Percentiles rank a stretch among this genome's conserved stretches.
Evolutionary conservation across 768 basidiomycete genomes (phyloP).

Genomic region (Cystoderma amianthinum): DNA sequence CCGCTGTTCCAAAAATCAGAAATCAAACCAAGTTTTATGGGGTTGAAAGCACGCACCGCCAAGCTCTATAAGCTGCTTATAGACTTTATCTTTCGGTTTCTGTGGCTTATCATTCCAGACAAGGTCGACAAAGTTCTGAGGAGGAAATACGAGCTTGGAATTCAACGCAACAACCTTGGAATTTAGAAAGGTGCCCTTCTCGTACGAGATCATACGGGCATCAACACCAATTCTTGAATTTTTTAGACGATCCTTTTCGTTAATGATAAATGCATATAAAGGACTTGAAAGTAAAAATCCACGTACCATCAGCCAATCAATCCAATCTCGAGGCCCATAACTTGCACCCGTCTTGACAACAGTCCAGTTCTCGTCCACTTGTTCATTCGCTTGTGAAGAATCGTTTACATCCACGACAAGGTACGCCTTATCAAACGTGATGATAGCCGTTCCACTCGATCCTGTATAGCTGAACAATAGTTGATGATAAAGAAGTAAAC

Average conservation of each 20-base stretch:
- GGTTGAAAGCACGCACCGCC: conserved; percentile 33
- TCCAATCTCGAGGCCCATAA: conserved; percentile 63
- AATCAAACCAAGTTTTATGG: no score
- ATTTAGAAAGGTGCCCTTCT: conserved; percentile 57
- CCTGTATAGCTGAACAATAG: conserved; percentile 17
- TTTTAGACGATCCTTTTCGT: conserved; percentile 26
- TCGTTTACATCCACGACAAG: conserved; percentile 78
- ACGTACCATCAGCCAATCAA: conserved; percentile 68
- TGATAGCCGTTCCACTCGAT: conserved; percentile 64
- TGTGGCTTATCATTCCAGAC: conserved; percentile 74
- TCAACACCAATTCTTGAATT: conserved; percentile 71
- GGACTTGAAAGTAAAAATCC: not conserved
- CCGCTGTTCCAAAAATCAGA: no score
- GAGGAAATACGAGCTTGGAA: conserved; percentile 75
- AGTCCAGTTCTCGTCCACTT: conserved; percentile 72
- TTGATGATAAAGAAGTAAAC: conserved; percentile 2
- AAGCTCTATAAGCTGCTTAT: conserved; percentile 68
- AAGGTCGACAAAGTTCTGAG: conserved; percentile 79
- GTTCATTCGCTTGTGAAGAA: conserved; percentile 68
- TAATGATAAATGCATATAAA: not conserved
- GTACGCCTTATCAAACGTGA: conserved; percentile 63
- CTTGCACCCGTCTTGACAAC: conserved; percentile 49
- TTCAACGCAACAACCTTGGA: conserved; percentile 41
- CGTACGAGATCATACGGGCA: conserved; percentile 74
- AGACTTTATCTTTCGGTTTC: conserved; percentile 59